Evolutionary conservation across 306 rosid species (phyloP), one percentile per base, ranked within the genome.

Genomic region (Albizia julibrissin): DNA sequence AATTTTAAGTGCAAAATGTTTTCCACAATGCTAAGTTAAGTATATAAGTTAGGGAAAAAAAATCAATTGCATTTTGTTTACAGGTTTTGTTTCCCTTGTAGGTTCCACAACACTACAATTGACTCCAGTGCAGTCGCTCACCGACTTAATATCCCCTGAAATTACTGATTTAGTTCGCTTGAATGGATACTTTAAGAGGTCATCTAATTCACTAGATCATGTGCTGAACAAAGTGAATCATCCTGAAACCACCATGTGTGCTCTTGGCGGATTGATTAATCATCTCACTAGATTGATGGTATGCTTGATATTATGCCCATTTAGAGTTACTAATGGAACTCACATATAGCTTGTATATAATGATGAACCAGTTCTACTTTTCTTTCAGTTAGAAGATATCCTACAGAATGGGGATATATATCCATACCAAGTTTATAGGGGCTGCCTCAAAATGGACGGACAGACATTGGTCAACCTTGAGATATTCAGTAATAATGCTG

Each of bases 371-470:
- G 29, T 78, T 74, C 0, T 42, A 31, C 50, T 79, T 88, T 83
- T 72, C 73, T 69, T 86, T 78, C 92, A 93, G 99, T 89, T 90
- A 67, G 92, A 85, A 80, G 97, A 95, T 81, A 84, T 91, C 82
- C 83, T 95, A 78, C 89, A 85, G 75, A 89, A 89, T 83, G 99
- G 98, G 76, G 93, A 90, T 78, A 49, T 95, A 80, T 83, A 76
- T 58, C 92, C 97, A 14, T 95, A 95, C 84, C 94, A 93, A 80
- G 93, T 95, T 73, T 95, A 95, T 69, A 87, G 65, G 73, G 94
- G 97, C 75, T 95, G 91, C 88, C 94, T 95, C 82, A 93, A 90
- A 91, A 93, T 95, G 93, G 99, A 95, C 86, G 99, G 99, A 70
- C 98, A 94, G 77, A 95, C 99, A 26, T 88, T 93, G 86, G 83